Evolutionary conservation across 2,329 filamentous ascomycete genomes (phyloP).

Genomic region (Mariannaea sp.): DNA sequence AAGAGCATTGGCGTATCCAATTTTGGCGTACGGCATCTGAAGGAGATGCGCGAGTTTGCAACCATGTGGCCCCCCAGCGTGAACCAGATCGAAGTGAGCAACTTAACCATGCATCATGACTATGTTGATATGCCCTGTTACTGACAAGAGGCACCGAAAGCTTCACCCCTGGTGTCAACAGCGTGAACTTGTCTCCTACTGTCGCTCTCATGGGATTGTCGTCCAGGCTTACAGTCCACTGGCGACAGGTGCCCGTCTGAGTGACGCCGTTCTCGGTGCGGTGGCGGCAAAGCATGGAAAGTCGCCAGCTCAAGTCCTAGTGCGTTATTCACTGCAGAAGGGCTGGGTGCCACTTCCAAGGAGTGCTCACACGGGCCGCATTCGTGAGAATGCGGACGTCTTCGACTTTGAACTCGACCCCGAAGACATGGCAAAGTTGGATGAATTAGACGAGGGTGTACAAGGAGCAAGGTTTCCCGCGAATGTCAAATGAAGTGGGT

Average conservation of each 20-base stretch:
- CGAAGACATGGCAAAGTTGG: slow-evolving; percentile 58
- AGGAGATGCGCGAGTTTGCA: slow-evolving; percentile 70
- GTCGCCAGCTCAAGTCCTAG: slow-evolving; percentile 66
- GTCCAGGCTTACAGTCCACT: slow-evolving; percentile 49
- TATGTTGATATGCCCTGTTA: too few relatives aligned
- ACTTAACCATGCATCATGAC: slow-evolving; percentile 5
- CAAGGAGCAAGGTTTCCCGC: slow-evolving; percentile 40
- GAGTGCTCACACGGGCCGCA: slow-evolving; percentile 63
- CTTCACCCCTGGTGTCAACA: slow-evolving; percentile 74
- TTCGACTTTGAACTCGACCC: slow-evolving; percentile 62
- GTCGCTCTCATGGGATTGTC: slow-evolving; percentile 77
- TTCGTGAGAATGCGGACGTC: slow-evolving; percentile 63
- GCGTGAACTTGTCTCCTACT: slow-evolving; percentile 51
- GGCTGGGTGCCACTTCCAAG: slow-evolving; percentile 71
- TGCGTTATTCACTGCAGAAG: slow-evolving; percentile 74
- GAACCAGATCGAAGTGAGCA: slow-evolving; percentile 72
- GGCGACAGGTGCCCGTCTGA: slow-evolving; percentile 40
- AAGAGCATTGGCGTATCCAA: slow-evolving; percentile 75
- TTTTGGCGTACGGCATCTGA: slow-evolving; percentile 68
- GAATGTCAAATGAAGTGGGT: slow-evolving; percentile 32
- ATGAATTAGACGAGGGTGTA: slow-evolving; percentile 38
- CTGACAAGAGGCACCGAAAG: slow-evolving; percentile 45
- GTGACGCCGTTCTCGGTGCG: slow-evolving; percentile 60
- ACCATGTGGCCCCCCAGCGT: slow-evolving; percentile 71
- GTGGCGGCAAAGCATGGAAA: slow-evolving; percentile 65